Conservation (phyloP, 441 rosid species). For the Populus hybrid region DNA sequence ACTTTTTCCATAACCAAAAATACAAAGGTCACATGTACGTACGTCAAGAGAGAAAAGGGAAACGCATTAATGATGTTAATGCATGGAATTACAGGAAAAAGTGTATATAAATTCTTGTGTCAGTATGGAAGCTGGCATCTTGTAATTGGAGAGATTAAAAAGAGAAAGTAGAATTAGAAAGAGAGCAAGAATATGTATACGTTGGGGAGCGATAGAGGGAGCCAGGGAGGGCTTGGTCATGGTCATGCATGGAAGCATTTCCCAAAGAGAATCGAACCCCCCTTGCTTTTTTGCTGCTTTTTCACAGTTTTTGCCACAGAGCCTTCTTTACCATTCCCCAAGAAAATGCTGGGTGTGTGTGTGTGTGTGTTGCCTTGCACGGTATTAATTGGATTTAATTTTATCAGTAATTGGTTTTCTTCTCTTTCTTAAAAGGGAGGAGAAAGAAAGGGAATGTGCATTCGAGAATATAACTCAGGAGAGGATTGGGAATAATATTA, state of each 20-base stretch:
- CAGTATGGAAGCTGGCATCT: background rate
- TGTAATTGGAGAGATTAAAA: background rate
- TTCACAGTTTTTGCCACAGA: constrained; percentile 46
- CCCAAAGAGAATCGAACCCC: constrained; percentile 68
- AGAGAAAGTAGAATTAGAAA: background rate
- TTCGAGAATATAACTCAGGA: constrained; percentile 15
- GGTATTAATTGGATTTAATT: background rate
- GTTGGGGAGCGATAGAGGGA: background rate
- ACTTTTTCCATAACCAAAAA: background rate
- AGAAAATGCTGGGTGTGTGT: constrained; percentile 56
- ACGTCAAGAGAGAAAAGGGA: background rate
- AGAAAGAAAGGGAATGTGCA: constrained; percentile 3
- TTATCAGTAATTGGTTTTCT: background rate
- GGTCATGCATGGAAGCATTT: constrained; percentile 60
- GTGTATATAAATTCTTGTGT: background rate
- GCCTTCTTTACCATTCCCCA: constrained; percentile 79
- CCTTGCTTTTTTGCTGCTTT: constrained; percentile 47
- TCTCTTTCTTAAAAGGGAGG: constrained; percentile 13
- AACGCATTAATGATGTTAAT: background rate
- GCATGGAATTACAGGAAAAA: background rate
- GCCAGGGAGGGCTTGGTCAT: constrained; percentile 21
- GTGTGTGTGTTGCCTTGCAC: background rate
- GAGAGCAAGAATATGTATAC: background rate
- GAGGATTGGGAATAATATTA: background rate
- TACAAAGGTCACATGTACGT: background rate